A percentile compares a stretch with the other conserved stretches of the same genome.
Conservation (phyloP, 2,329 filamentous ascomycete genomes). For the Trichoderma sp. region DNA sequence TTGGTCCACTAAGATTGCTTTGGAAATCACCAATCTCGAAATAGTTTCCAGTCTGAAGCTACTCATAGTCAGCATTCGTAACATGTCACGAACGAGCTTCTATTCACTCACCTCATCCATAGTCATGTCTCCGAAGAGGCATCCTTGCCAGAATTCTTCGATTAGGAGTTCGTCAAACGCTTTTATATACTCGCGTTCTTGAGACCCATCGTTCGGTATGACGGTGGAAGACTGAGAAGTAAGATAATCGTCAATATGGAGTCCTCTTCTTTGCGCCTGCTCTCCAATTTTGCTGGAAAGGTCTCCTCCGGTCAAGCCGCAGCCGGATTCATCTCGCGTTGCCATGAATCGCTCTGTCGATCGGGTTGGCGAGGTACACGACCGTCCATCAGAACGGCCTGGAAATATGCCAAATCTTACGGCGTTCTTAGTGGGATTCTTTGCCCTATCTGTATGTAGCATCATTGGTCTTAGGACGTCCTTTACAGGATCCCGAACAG, state of each 20-base stretch:
- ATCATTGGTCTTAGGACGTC: conserved; percentile 28
- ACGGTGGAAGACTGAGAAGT: background rate
- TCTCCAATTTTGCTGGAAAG: conserved; percentile 25
- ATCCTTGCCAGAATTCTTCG: conserved; percentile 33
- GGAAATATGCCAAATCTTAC: conserved; percentile 31
- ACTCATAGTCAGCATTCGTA: background rate
- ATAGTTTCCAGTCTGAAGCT: conserved; percentile 28
- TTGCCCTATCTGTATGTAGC: conserved; percentile 24
- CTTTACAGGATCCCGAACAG: conserved; percentile 21
- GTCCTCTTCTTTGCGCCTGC: conserved; percentile 15
- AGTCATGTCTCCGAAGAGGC: conserved; percentile 30
- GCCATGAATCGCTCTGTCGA: conserved; percentile 14
- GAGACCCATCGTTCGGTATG: background rate
- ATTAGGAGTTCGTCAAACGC: conserved; percentile 26
- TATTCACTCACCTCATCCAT: conserved; percentile 30
- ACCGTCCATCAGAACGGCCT: conserved; percentile 30
- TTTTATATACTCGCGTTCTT: conserved; percentile 20
- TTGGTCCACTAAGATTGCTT: conserved; percentile 22
- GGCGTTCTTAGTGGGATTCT: conserved; percentile 29
- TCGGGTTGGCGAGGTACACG: conserved; percentile 31
- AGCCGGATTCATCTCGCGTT: background rate
- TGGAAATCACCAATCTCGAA: conserved; percentile 23
- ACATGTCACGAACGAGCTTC: background rate
- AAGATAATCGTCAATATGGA: conserved; percentile 26
- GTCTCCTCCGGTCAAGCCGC: conserved; percentile 23